Conservation (phyloP, 2,329 filamentous ascomycete species). For the Fusarium mundagurra region DNA sequence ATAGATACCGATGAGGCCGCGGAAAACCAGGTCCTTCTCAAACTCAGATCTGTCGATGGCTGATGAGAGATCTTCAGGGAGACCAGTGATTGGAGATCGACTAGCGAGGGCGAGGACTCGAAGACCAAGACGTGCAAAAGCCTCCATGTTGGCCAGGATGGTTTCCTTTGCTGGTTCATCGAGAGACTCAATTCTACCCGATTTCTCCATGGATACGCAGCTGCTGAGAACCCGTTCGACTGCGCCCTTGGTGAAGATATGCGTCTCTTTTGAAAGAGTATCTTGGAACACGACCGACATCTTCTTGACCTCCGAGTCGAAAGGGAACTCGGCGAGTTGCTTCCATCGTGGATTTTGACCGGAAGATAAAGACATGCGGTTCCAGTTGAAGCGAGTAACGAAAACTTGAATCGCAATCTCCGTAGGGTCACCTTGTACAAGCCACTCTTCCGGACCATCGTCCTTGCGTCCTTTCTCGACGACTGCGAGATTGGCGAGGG, state of each 20-base stretch:
- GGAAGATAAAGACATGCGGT: slow-evolving; percentile 61
- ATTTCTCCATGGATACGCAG: slow-evolving; percentile 61
- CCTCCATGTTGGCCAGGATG: slow-evolving; percentile 73
- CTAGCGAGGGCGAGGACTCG: slow-evolving; percentile 71
- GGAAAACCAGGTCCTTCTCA: slow-evolving; percentile 68
- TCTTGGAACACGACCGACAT: slow-evolving; percentile 76
- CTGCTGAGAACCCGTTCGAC: slow-evolving; percentile 72
- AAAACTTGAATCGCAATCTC: slow-evolving; percentile 82
- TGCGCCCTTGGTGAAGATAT: slow-evolving; percentile 71
- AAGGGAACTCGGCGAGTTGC: slow-evolving; percentile 74
- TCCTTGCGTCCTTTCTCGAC: slow-evolving; percentile 56
- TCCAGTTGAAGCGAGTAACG: slow-evolving; percentile 73
- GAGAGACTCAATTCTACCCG: slow-evolving; percentile 48
- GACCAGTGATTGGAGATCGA: background rate
- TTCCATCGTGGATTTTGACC: slow-evolving; percentile 62
- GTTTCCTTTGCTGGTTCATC: slow-evolving; percentile 54
- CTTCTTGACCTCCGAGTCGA: slow-evolving; percentile 78
- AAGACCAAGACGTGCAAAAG: slow-evolving; percentile 70
- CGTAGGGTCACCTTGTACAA: slow-evolving; percentile 69
- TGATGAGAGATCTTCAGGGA: slow-evolving; percentile 35
- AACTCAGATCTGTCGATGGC: slow-evolving; percentile 33
- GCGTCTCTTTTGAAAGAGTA: slow-evolving; percentile 49
- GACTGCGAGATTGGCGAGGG: slow-evolving; percentile 72
- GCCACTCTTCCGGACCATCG: slow-evolving; percentile 63
- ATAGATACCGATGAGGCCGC: slow-evolving; percentile 73